Evolutionary conservation across 768 basidiomycete species (phyloP).

Genomic region (Udeniomyces megalosporus): DNA sequence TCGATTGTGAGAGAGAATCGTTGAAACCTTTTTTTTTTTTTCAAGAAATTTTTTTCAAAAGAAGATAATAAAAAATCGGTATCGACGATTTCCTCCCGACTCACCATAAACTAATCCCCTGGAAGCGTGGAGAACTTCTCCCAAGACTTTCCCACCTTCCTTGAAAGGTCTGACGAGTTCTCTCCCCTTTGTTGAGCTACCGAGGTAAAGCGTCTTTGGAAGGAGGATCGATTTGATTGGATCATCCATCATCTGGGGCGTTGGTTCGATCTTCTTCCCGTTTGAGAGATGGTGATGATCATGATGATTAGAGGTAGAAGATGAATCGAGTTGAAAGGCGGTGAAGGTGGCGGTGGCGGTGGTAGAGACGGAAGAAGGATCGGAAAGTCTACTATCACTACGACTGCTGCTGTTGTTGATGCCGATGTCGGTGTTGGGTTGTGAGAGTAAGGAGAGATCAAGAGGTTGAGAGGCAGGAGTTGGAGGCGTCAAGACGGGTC

Average conservation of each 20-base stretch:
- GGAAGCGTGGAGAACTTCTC: conserved; percentile 2
- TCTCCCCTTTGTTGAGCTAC: background rate
- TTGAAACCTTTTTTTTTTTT: background rate
- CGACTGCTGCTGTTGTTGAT: background rate
- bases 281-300: no score
- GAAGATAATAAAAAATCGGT: background rate
- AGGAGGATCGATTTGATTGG: conserved; percentile 11
- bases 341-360: no score
- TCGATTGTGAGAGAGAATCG: background rate
- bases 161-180: background rate
- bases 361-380: no score
- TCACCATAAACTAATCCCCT: conserved; percentile 15
- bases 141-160: background rate
- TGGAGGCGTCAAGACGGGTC: conserved; percentile 2
- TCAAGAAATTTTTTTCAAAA: background rate
- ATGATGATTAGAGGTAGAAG: no score
- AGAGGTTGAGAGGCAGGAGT: background rate
- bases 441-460: background rate
- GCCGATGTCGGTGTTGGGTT: background rate
- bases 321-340: no score
- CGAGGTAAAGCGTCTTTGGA: conserved; percentile 7
- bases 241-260: background rate
- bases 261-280: no score
- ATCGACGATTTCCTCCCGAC: no score
- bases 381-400: no score